phyloP scores from a whole-genome alignment of 2,329 filamentous ascomycete species.

The Septoria linicola region DNA sequence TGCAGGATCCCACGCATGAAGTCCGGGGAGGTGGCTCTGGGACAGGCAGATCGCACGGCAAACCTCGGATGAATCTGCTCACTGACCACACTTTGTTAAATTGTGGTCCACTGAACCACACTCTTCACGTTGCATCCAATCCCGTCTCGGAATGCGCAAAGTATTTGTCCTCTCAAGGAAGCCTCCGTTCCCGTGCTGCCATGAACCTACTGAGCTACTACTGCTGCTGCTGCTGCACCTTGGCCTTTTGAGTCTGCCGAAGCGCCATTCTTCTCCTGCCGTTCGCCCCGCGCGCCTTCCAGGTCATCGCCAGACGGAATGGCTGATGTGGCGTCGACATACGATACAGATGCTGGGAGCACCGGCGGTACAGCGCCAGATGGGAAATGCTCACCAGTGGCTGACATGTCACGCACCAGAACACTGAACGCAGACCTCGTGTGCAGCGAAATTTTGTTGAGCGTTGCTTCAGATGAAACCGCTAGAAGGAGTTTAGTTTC shows the following conservation, averaged over 20 bases:
- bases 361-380: neutral
- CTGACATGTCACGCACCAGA: neutral
- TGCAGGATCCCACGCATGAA: too few relatives aligned
- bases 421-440: too few relatives aligned
- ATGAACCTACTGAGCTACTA: too few relatives aligned
- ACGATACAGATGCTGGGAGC: too few relatives aligned
- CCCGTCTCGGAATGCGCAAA: neutral
- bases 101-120: too few relatives aligned
- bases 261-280: conserved; percentile 1
- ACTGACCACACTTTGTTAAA: too few relatives aligned
- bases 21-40: too few relatives aligned
- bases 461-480: conserved; percentile 1
- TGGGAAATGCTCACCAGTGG: too few relatives aligned
- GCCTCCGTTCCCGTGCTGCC: neutral
- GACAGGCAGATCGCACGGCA: too few relatives aligned
- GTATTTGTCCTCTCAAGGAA: neutral
- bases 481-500: conserved; percentile 3
- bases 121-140: neutral
- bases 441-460: neutral
- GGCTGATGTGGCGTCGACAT: conserved; percentile 3
- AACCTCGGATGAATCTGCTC: too few relatives aligned
- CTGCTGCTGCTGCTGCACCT: too few relatives aligned
- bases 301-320: neutral
- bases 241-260: neutral
- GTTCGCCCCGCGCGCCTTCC: conserved; percentile 3